phyloP scores from a whole-genome alignment of 2,329 filamentous ascomycete genomes.

The Pseudopyricularia cyperi region DNA sequence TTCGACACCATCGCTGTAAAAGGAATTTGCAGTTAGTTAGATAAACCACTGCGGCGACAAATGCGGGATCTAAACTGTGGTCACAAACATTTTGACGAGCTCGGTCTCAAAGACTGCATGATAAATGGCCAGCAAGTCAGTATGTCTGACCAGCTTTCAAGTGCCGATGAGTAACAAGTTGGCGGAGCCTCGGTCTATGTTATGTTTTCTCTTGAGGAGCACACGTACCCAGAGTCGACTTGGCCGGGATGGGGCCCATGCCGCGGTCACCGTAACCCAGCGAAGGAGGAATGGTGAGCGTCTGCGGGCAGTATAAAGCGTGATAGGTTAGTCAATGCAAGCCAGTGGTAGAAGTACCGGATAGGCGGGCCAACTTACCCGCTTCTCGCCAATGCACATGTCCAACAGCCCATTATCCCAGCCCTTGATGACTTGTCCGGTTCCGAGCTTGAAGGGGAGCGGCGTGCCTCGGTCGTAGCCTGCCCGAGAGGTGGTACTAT shows the following conservation, averaged over 20 bases:
- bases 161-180: neutral
- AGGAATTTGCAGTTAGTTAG: conserved; percentile 84
- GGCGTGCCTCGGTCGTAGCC: conserved; percentile 57
- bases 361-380: conserved; percentile 21
- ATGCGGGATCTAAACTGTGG: neutral
- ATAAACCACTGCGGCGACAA: neutral
- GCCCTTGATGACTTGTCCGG: conserved; percentile 81
- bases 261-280: conserved; percentile 66
- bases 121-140: neutral
- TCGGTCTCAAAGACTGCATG: conserved; percentile 31
- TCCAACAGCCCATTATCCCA: conserved; percentile 85
- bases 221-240: conserved; percentile 57
- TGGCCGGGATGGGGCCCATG: conserved; percentile 73
- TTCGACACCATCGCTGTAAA: conserved; percentile 66
- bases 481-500: conserved; percentile 1
- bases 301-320: conserved; percentile 21
- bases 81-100: neutral
- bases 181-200: neutral
- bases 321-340: neutral
- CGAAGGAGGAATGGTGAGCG: conserved; percentile 77
- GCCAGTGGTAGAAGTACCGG: too few relatives aligned
- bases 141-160: neutral
- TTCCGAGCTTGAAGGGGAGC: conserved; percentile 67
- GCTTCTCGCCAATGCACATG: conserved; percentile 94
- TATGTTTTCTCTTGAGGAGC: neutral